phyloP scores from a whole-genome alignment of 148 eudicot genomes.

The Chenopodium formosanum region DNA sequence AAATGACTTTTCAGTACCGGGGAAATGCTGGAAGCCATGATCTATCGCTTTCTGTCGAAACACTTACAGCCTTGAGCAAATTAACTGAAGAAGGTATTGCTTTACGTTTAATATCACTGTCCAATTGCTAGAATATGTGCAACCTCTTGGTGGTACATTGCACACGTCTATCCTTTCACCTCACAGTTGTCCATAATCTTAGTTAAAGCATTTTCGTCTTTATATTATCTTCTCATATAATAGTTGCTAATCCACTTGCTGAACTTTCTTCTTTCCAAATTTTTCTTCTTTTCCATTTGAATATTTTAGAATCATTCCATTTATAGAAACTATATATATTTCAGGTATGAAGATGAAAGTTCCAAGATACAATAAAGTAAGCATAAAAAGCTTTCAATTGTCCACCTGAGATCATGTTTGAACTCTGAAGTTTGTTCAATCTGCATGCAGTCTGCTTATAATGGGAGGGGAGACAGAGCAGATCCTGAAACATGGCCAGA shows the following conservation, averaged over 20 bases:
- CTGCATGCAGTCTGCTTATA: constrained; percentile 82
- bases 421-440: constrained; percentile 18
- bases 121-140: not conserved
- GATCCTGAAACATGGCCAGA: constrained; percentile 95
- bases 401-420: constrained; percentile 17
- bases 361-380: constrained; percentile 90
- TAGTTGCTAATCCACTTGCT: not conserved
- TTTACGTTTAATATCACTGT: not conserved
- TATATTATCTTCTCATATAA: not conserved
- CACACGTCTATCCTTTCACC: not conserved
- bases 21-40: constrained; percentile 99
- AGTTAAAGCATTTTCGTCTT: constrained; percentile 2
- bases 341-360: constrained; percentile 90
- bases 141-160: not conserved
- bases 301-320: constrained; percentile 9
- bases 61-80: constrained; percentile 69
- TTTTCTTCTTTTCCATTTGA: constrained; percentile 2
- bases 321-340: constrained; percentile 13
- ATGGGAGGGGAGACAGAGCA: constrained; percentile 85
- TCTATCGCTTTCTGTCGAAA: constrained; percentile 75
- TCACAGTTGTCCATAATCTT: not conserved
- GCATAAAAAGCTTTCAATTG: constrained; percentile 26
- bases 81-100: constrained; percentile 77
- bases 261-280: not conserved
- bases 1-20: constrained; percentile 58